Base-by-base conservation (phyloP, 169 alveolate genomes). In the Eimeria maxima region DNA sequence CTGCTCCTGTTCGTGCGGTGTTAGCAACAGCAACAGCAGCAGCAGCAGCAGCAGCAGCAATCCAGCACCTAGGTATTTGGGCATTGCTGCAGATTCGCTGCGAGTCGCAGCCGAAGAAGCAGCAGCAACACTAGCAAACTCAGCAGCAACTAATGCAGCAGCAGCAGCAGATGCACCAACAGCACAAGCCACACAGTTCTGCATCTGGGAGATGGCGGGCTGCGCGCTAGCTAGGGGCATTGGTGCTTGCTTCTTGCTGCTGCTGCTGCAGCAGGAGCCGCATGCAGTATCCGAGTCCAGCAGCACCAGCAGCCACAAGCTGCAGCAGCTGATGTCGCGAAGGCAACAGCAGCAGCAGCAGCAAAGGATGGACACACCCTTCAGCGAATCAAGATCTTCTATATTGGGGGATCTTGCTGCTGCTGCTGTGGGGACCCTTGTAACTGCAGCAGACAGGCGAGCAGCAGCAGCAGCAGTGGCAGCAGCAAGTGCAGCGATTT, bases 181-280 rank as follows among this genome's bases (percentile, higher is more conserved):
- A 47, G 67, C 47, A 20, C 42, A 33, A 80, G 22, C 45, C 6
- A 8, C 89, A 45, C 20, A 18, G 22, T 27, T 44, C 67, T 80
- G 89, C 69, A 24, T 80, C 24, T 80, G 89, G 89, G 67, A 80
- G 67, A 6, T 27, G 44, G 89, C 67, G 0, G 89, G 89, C 44
- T 80, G 45, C 38, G 44, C 89, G 20, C 67, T 80, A 29, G 89
- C 89, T 11, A 80, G 67, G 29, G 89, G 89, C 89, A 47, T 80
- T 47, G 89, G 69, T 1, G 89, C 89, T 8, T 80, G 89, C 69
- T 80, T 80, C 69, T 45, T 80, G 69, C 67, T 50, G 69, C 89
- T 44, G 89, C 89, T 80, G 63, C 89, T 80, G 89, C 89, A 80
- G 89, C 89, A 80, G 44, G 89, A 80, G 45, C 60, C 67, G 20